Base-by-base conservation (phyloP, 805 yeast genomes). In the Candida michaelii region DNA sequence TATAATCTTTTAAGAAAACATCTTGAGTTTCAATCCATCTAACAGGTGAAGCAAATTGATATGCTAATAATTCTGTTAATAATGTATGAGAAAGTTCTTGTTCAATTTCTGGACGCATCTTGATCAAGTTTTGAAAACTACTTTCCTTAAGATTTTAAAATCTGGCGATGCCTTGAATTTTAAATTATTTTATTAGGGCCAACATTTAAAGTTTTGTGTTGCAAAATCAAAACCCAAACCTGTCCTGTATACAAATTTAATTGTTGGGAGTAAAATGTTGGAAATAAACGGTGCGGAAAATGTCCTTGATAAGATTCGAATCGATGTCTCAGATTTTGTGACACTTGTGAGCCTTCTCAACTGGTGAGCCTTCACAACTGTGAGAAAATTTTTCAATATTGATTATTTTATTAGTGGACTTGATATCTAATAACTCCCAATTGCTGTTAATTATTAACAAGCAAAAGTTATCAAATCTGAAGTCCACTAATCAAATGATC, bases 1-100 rank as follows among this genome's bases (percentile, higher is more conserved):
- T 89, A 79, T 81, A 85, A 56, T 89, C 93, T 65, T 87, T 86
- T 64, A 93, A 79, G 63, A 93, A 86, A 45, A 93, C 98, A 73
- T 93, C 99, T 71, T 93, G 99, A 49, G 99, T 93, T 66, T 95
- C 99, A 66, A 95, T 93, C 98, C 99, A 93, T 78, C 98, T 83
- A 52, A 93, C 99, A 36, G 99, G 99, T 49, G 97, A 90, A 38
- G 99, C 99, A 61, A 93, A 93, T 71, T 93, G 99, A 73, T 90
- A 93, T 42, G 99, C 98, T 71, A 93, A 78, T 56, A 93, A 82
- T 77, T 93, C 99, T 19, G 97, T 89, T 63, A 93, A 77, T 52
- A 93, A 76, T 53, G 87, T 83, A 65, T 93, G 98, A 54, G 99
- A 95, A 53, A 93, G 80, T 66, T 93, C 98, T 74, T 93, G 99